These are phyloP conservation scores for Podospora sp. DNA, from an alignment of 495 filamentous ascomycete genomes.

Conservation along the genomic window DNA sequence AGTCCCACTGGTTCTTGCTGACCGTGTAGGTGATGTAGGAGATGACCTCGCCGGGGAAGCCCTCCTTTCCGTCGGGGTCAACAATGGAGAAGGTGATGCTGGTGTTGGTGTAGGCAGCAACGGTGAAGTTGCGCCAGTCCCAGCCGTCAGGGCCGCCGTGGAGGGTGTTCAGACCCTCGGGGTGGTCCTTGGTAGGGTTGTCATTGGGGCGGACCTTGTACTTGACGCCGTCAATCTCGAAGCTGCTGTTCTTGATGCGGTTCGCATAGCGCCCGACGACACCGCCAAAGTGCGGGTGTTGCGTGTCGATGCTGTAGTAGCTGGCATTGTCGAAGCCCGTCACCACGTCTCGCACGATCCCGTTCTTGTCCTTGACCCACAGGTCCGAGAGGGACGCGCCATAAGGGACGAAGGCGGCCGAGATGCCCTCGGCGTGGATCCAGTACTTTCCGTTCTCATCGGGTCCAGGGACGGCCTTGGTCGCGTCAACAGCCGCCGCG, in stretches of 20 bases:
- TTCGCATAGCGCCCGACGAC: constrained; percentile 85
- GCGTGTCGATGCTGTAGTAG: constrained; percentile 65
- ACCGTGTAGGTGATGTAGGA: constrained; percentile 74
- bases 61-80: constrained; percentile 69
- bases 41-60: constrained; percentile 80
- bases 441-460: constrained; percentile 65
- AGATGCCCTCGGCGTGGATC: constrained; percentile 71
- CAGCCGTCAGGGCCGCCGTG: constrained; percentile 84
- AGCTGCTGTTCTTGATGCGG: constrained; percentile 83
- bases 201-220: constrained; percentile 75
- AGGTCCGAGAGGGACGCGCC: constrained; percentile 77
- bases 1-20: constrained; percentile 52
- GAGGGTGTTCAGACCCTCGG: constrained; percentile 66
- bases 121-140: constrained; percentile 79
- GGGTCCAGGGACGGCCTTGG: constrained; percentile 29
- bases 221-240: constrained; percentile 64
- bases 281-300: constrained; percentile 75
- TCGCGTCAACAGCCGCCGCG: neutral
- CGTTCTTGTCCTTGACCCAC: constrained; percentile 70
- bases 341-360: constrained; percentile 66
- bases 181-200: constrained; percentile 52
- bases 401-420: constrained; percentile 74
- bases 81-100: constrained; percentile 80
- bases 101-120: constrained; percentile 64
- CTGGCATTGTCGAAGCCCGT: constrained; percentile 78